These are phyloP conservation scores for Arachis hypogaea DNA, from an alignment of 306 rosid species.

Conservation along the genomic window DNA sequence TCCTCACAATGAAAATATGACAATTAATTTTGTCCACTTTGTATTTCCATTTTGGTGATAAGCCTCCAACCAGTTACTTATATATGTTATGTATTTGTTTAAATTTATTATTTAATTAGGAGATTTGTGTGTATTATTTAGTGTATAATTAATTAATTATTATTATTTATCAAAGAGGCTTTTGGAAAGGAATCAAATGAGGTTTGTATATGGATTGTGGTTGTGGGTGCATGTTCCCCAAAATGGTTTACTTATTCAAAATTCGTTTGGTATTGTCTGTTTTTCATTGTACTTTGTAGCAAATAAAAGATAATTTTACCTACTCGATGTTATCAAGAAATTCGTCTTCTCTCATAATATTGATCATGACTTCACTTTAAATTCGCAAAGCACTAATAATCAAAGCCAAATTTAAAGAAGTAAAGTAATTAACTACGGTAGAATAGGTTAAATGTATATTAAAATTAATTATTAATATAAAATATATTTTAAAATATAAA, in stretches of 20 bases:
- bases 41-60: neutral
- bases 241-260: neutral
- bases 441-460: no score
- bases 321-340: neutral
- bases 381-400: neutral
- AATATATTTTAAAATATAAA: no score
- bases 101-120: neutral
- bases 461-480: no score
- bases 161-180: neutral
- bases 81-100: neutral
- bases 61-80: neutral
- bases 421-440: no score
- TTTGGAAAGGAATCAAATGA: neutral
- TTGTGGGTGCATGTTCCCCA: neutral
- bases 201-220: neutral
- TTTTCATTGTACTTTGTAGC: neutral
- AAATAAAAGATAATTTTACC: neutral
- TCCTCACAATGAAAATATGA: neutral
- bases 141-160: neutral
- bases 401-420: neutral
- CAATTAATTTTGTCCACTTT: conserved; percentile 33
- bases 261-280: neutral
- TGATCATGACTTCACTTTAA: neutral
- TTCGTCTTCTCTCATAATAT: neutral
- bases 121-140: neutral